These are phyloP conservation scores for Metschnikowia anglica DNA, from an alignment of 805 yeast species.

Conservation along the genomic window DNA sequence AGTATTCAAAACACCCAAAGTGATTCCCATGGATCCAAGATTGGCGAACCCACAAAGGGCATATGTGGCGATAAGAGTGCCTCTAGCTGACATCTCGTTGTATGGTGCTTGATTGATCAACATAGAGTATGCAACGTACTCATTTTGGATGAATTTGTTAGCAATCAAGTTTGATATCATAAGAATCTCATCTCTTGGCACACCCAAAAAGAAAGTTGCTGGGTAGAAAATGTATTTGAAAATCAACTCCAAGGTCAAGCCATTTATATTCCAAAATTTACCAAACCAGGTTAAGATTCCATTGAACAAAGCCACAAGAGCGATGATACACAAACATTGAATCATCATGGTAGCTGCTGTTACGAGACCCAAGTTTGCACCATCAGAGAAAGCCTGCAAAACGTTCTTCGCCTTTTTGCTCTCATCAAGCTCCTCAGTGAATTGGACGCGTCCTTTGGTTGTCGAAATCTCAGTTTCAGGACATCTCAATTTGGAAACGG, in stretches of 20 bases:
- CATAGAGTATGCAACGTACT: slow-evolving; percentile 53
- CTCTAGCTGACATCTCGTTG: slow-evolving; percentile 48
- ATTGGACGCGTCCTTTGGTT: slow-evolving; percentile 48
- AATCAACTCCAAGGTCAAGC: slow-evolving; percentile 54
- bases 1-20: slow-evolving; percentile 57
- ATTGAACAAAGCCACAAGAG: slow-evolving; percentile 54
- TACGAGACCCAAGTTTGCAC: slow-evolving; percentile 56
- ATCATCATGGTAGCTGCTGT: slow-evolving; percentile 58
- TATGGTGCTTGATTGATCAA: slow-evolving; percentile 43
- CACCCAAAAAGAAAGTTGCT: slow-evolving; percentile 56
- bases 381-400: slow-evolving; percentile 57
- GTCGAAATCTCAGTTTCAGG: slow-evolving; percentile 60
- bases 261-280: slow-evolving; percentile 56
- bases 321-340: slow-evolving; percentile 61
- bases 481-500: slow-evolving; percentile 56
- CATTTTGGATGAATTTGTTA: slow-evolving; percentile 59
- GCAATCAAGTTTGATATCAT: slow-evolving; percentile 53
- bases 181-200: slow-evolving; percentile 44
- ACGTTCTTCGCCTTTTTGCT: slow-evolving; percentile 45
- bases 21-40: slow-evolving; percentile 61
- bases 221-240: slow-evolving; percentile 60
- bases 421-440: slow-evolving; percentile 43
- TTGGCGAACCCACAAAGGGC: slow-evolving; percentile 65
- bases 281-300: slow-evolving; percentile 62
- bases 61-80: slow-evolving; percentile 56